Percentiles rank a stretch among this genome's conserved stretches.
Conservation (phyloP, 768 basidiomycete genomes). For the Boletus rubroflammeus region DNA sequence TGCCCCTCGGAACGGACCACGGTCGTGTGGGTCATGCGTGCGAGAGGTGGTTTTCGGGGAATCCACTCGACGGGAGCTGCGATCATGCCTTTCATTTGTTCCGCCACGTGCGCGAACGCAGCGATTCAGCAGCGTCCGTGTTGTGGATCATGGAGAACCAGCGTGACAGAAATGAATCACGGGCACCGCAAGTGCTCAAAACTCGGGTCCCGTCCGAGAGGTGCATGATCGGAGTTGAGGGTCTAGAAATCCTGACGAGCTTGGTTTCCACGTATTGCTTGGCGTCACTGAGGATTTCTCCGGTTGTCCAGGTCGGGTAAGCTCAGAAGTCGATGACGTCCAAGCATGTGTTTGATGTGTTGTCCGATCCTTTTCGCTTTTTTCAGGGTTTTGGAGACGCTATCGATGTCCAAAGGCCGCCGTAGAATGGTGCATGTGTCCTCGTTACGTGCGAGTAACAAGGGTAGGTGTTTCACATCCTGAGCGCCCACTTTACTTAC, state of each 20-base stretch:
- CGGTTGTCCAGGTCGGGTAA: not conserved
- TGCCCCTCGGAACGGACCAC: slow-evolving; percentile 2
- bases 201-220: not conserved
- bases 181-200: not conserved
- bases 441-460: slow-evolving; percentile 9
- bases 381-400: not conserved
- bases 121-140: not conserved
- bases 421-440: not conserved
- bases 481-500: not conserved
- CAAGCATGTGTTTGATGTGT: not conserved
- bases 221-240: not conserved
- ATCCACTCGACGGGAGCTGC: not conserved
- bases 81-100: not conserved
- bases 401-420: not conserved
- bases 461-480: not conserved
- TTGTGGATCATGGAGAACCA: no score
- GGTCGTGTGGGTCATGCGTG: not conserved
- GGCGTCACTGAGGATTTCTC: not conserved
- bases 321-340: not conserved
- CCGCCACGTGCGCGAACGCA: not conserved
- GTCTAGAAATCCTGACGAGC: not conserved
- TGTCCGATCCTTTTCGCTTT: not conserved
- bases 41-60: not conserved
- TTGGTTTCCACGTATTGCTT: slow-evolving; percentile 3
- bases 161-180: not conserved